These are phyloP conservation scores for Apiotrichum gracile DNA, from an alignment of 1,284 basidiomycete genomes.

Conservation along the genomic window DNA sequence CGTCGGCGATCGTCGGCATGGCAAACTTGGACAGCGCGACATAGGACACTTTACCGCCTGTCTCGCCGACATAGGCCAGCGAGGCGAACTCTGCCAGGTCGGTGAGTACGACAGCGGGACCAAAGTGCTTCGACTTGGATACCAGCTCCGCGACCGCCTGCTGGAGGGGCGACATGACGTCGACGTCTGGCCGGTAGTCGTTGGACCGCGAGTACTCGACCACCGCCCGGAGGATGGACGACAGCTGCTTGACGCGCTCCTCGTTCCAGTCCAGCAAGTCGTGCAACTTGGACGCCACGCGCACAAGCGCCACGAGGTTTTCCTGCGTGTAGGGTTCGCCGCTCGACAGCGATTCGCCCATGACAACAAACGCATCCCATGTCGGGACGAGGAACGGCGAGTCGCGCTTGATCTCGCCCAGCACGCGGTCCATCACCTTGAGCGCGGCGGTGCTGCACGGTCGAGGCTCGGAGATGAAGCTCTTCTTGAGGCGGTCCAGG, in stretches of 20 bases:
- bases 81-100: constrained; percentile 81
- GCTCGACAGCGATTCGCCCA: constrained; percentile 56
- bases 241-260: constrained; percentile 61
- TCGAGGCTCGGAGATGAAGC: constrained; percentile 63
- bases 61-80: constrained; percentile 73
- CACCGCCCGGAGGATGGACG: constrained; percentile 71
- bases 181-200: constrained; percentile 81
- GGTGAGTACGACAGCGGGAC: constrained; percentile 65
- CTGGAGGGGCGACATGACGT: constrained; percentile 76
- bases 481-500: constrained; percentile 61
- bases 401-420: constrained; percentile 52
- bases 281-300: constrained; percentile 28
- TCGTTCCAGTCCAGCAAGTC: constrained; percentile 37
- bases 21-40: constrained; percentile 76
- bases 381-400: constrained; percentile 50
- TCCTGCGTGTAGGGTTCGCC: constrained; percentile 70
- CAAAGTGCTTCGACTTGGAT: constrained; percentile 52
- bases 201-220: constrained; percentile 75
- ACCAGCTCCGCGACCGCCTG: constrained; percentile 64
- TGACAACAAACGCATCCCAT: constrained; percentile 65
- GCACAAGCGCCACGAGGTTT: constrained; percentile 60
- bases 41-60: constrained; percentile 69
- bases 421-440: constrained; percentile 70
- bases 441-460: constrained; percentile 70
- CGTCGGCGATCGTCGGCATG: constrained; percentile 73